These are phyloP conservation scores for Penicillium diatomitis DNA, from an alignment of 495 filamentous ascomycete genomes.

Conservation along the genomic window DNA sequence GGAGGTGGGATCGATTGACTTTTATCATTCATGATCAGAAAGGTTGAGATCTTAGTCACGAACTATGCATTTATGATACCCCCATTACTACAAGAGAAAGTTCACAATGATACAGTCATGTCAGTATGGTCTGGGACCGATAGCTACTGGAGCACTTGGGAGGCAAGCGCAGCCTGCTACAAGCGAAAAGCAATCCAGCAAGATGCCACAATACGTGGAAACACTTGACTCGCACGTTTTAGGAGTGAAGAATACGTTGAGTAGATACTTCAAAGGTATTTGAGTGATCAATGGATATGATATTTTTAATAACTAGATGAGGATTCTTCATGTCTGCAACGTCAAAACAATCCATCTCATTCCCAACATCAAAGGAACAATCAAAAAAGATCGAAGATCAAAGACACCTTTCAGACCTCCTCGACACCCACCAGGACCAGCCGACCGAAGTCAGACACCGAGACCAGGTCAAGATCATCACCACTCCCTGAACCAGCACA, in stretches of 20 bases:
- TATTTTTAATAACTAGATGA: too few species aligned
- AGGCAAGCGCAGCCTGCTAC: too few species aligned
- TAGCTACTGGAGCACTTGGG: too few species aligned
- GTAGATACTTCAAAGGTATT: too few species aligned
- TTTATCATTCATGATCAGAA: background rate
- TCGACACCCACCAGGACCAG: slow-evolving; percentile 55
- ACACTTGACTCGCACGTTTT: too few species aligned
- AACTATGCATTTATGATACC: background rate
- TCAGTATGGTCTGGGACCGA: too few species aligned
- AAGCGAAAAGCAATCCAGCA: too few species aligned
- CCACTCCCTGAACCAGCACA: slow-evolving; percentile 48
- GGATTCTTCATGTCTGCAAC: background rate
- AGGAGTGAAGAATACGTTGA: too few species aligned
- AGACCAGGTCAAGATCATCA: slow-evolving; percentile 65
- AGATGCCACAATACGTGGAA: too few species aligned
- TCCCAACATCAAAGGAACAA: slow-evolving; percentile 5
- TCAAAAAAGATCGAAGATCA: slow-evolving; percentile 14
- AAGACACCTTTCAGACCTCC: slow-evolving; percentile 59
- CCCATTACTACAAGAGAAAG: background rate
- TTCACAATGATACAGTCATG: background rate
- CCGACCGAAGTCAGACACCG: slow-evolving; percentile 54
- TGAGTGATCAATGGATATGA: too few species aligned
- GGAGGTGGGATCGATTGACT: background rate
- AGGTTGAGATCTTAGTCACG: background rate
- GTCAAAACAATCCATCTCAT: slow-evolving; percentile 2